Base-by-base conservation (phyloP, 1,284 basidiomycete genomes). In the Fomitopsis palustris region DNA sequence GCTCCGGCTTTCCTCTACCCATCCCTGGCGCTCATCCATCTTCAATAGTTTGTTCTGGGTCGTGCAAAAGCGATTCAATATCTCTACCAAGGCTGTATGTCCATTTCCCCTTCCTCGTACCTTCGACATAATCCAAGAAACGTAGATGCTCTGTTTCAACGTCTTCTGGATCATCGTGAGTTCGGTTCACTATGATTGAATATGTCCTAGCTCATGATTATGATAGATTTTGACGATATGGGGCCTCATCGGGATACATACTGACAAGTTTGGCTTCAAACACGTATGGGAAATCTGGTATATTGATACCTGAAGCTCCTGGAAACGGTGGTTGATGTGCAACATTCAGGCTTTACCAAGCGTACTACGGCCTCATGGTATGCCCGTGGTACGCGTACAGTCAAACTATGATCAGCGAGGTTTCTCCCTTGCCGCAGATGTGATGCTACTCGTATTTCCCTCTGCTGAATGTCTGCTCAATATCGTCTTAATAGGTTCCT, bases 341-440 rank as follows among this genome's bases (percentile, higher is more conserved):
- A 19, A 19, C 3, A 19, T 54, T 39, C 56, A 83, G 86, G 87
- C 61, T 83, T 35, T 88, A 87, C 66, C 87, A 88, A 65, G 86
- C 81, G 4, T 90, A 84, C 69, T 92, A 90, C 66, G 90, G 90
- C 6, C 74, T 92, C 38, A 80, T 90, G 78, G 88, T 92, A 5
- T 92, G 91, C 65, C 90, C 90, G 1, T 93, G 90, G 90, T 93
- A 92, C 71, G 88, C 91, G 33, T 88, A 90, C 66, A 86, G 86
- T 69, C 88, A 92, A 73, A 92, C 90, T 0, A 90, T 92, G 89
- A 91, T 93, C 58, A 88, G 86, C 67, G 90, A 93, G 66, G 90
- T 93, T 8, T 88, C 88, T 16, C 91, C 91, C 12, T 74, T 85
- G 38, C 81, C 86, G 16, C 87, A 88, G 70, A 89, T 88, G 87